phyloP scores from a whole-genome alignment of 441 rosid genomes.

The California macrophylla region DNA sequence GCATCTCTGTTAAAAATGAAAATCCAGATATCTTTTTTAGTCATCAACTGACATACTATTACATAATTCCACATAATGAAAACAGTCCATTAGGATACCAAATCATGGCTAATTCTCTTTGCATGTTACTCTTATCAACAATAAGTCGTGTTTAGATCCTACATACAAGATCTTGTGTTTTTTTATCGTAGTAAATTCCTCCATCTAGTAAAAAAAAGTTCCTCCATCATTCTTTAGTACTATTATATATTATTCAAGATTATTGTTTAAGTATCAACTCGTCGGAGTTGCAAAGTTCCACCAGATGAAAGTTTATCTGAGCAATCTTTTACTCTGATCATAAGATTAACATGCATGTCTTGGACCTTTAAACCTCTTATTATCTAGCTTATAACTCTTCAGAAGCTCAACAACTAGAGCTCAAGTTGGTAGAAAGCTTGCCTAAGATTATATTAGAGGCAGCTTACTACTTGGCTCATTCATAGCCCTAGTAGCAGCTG shows the following conservation, averaged over 20 bases:
- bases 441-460: background rate
- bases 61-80: background rate
- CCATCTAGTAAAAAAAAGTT: too few species aligned
- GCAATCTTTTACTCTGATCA: background rate
- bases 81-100: background rate
- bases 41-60: background rate
- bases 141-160: background rate
- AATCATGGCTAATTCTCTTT: background rate
- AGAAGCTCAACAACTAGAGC: background rate
- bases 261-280: background rate
- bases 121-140: slow-evolving; percentile 1
- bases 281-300: background rate
- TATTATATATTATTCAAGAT: background rate
- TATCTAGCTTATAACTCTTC: background rate
- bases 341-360: background rate
- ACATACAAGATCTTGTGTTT: background rate
- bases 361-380: background rate
- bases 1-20: background rate
- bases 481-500: background rate
- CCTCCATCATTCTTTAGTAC: background rate
- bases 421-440: background rate
- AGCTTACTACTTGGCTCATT: background rate
- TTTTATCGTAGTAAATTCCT: background rate
- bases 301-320: background rate
- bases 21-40: background rate